Percentiles rank a stretch among this genome's conserved stretches.
Evolutionary conservation across 2,329 filamentous ascomycete genomes (phyloP).

Genomic region (Purpureocillium takamizusanense): DNA sequence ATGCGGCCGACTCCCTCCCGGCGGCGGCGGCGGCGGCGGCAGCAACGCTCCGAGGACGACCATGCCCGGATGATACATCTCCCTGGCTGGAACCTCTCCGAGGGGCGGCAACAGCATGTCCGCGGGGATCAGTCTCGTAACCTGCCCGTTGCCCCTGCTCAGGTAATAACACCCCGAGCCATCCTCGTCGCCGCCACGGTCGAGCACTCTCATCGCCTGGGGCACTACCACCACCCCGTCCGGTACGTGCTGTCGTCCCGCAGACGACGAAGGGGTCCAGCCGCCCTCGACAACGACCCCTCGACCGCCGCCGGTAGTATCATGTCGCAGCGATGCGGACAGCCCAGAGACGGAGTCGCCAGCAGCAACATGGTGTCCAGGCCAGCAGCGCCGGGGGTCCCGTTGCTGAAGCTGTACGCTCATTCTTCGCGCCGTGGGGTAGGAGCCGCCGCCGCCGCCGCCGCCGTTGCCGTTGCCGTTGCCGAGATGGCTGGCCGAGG

Average conservation of each 20-base stretch:
- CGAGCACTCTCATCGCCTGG: too few relatives aligned
- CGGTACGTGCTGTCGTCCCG: not conserved
- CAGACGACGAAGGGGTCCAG: too few relatives aligned
- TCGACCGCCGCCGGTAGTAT: not conserved
- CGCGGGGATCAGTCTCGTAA: slow-evolving; percentile 45
- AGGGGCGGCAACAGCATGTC: slow-evolving; percentile 41
- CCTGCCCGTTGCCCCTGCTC: slow-evolving; percentile 42
- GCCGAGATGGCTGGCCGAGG: too few relatives aligned
- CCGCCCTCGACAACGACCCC: not conserved
- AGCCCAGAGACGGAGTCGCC: too few relatives aligned
- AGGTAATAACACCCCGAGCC: slow-evolving; percentile 42
- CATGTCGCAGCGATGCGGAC: not conserved
- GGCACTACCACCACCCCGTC: too few relatives aligned
- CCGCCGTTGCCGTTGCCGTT: too few relatives aligned
- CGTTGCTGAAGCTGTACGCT: too few relatives aligned
- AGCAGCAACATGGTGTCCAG: too few relatives aligned
- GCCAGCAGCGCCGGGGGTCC: too few relatives aligned
- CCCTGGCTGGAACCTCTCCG: slow-evolving; percentile 31
- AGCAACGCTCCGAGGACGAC: slow-evolving; percentile 37
- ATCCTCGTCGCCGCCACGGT: slow-evolving; percentile 4
- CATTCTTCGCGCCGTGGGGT: too few relatives aligned
- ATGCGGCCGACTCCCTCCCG: too few relatives aligned
- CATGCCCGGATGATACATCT: slow-evolving; percentile 32
- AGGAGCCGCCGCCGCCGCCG: not conserved
- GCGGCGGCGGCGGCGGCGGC: too few relatives aligned